Evolutionary conservation across 2,329 filamentous ascomycete genomes (phyloP).

Genomic region (Epichloe hybrida): DNA sequence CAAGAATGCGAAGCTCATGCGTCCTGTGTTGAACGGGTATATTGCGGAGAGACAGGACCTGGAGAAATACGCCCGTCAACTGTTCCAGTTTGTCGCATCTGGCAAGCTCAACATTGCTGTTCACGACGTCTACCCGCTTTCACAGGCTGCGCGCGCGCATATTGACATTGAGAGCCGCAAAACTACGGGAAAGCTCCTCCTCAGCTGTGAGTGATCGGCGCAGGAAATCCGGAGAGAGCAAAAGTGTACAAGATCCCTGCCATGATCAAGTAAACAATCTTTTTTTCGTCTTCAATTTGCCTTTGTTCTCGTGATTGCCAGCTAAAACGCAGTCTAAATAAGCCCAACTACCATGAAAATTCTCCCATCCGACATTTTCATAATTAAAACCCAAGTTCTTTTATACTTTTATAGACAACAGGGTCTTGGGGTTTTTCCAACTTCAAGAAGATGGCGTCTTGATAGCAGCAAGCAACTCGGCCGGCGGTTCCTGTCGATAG

Average conservation of each 20-base stretch:
- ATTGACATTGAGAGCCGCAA: constrained; percentile 66
- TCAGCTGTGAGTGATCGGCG: constrained; percentile 42
- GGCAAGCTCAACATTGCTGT: constrained; percentile 60
- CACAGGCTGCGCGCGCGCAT: constrained; percentile 58
- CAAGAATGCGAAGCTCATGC: constrained; percentile 66
- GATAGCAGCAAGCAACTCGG: constrained; percentile 57
- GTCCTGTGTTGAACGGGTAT: constrained; percentile 64
- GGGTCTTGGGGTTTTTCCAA: not conserved
- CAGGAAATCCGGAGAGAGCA: not conserved
- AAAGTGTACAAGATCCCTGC: not conserved
- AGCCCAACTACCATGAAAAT: not conserved
- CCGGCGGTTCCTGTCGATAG: constrained; percentile 82
- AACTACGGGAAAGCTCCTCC: constrained; percentile 70
- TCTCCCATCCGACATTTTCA: not conserved
- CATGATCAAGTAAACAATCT: too few relatives aligned
- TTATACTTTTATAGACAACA: not conserved
- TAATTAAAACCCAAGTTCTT: not conserved
- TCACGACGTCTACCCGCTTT: constrained; percentile 64
- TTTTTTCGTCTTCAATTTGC: not conserved
- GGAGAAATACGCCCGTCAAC: constrained; percentile 53
- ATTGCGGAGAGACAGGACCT: constrained; percentile 56
- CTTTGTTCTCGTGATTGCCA: not conserved
- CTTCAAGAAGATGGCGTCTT: constrained; percentile 25
- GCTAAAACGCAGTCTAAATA: not conserved
- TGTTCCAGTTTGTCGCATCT: constrained; percentile 58